These are phyloP conservation scores for Suhomyces guaymorum DNA, from an alignment of 1,139 yeast species.

Conservation along the genomic window DNA sequence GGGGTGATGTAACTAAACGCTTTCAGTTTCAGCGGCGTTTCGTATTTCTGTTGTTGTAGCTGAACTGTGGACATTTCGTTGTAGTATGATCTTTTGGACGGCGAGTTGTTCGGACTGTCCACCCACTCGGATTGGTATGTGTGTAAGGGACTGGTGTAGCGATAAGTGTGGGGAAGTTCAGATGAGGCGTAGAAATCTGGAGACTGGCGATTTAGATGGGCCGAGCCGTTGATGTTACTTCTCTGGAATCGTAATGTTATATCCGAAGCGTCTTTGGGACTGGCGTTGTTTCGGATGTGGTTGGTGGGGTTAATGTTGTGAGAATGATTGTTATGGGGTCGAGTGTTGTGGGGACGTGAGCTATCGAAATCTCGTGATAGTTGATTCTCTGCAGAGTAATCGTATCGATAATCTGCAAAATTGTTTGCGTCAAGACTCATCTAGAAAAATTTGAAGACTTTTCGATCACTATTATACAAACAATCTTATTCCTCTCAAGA, in stretches of 20 bases:
- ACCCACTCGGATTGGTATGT: conserved; percentile 40
- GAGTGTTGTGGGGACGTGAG: background rate
- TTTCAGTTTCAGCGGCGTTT: conserved; percentile 26
- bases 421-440: conserved; percentile 9
- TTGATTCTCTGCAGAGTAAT: background rate
- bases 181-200: background rate
- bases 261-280: conserved; percentile 1
- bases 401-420: conserved; percentile 1
- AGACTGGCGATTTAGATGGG: background rate
- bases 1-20: conserved; percentile 28
- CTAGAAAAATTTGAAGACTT: conserved; percentile 2
- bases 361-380: background rate
- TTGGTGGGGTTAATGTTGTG: conserved; percentile 3
- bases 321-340: background rate
- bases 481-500: background rate
- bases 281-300: conserved; percentile 1
- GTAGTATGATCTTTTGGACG: conserved; percentile 19
- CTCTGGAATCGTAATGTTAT: background rate
- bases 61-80: conserved; percentile 7
- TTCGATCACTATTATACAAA: conserved; percentile 2
- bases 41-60: conserved; percentile 14
- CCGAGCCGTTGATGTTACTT: no score
- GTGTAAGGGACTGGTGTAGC: conserved; percentile 9
- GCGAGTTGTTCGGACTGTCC: conserved; percentile 32
- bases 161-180: conserved; percentile 5